phyloP scores from a whole-genome alignment of 306 rosid genomes.

The Citrullus mucosospermus region DNA sequence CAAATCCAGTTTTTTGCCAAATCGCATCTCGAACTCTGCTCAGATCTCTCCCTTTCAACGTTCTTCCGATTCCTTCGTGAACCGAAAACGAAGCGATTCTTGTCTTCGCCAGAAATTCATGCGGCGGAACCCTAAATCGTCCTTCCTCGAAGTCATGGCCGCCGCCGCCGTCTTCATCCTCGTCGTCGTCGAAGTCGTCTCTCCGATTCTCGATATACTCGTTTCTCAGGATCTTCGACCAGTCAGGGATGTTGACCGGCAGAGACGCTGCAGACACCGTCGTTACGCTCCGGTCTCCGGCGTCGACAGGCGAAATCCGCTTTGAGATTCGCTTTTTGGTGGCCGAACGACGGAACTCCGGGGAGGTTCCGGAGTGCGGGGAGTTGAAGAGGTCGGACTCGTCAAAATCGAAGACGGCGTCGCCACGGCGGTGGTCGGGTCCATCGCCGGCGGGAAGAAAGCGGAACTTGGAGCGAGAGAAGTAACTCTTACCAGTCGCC shows the following conservation, averaged over 20 bases:
- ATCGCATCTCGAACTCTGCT: constrained; percentile 72
- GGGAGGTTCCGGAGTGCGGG: constrained; percentile 27
- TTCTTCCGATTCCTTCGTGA: constrained; percentile 86
- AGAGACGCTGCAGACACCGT: constrained; percentile 33
- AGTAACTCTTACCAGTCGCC: constrained; percentile 48
- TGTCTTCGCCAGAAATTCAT: constrained; percentile 63
- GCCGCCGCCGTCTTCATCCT: constrained; percentile 10
- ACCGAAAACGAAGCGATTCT: constrained; percentile 76
- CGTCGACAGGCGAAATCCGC: constrained; percentile 15
- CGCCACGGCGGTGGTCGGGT: constrained; percentile 15
- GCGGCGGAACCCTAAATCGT: constrained; percentile 51
- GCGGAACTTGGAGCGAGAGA: constrained; percentile 32
- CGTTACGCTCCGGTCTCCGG: constrained; percentile 11
- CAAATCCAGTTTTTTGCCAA: constrained; percentile 84
- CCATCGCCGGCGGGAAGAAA: constrained; percentile 30
- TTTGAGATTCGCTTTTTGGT: constrained; percentile 22
- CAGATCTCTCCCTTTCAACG: constrained; percentile 82
- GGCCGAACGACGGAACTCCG: constrained; percentile 34
- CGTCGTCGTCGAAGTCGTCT: constrained; percentile 11
- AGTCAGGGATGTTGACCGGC: constrained; percentile 72
- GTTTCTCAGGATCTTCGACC: constrained; percentile 69
- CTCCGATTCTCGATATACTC: constrained; percentile 41
- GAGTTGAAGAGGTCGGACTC: constrained; percentile 72
- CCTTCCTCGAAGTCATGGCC: constrained; percentile 16
- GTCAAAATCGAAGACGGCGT: constrained; percentile 53